Conservation (phyloP, 139 green algal species). For the Coccomyxa sp. region DNA sequence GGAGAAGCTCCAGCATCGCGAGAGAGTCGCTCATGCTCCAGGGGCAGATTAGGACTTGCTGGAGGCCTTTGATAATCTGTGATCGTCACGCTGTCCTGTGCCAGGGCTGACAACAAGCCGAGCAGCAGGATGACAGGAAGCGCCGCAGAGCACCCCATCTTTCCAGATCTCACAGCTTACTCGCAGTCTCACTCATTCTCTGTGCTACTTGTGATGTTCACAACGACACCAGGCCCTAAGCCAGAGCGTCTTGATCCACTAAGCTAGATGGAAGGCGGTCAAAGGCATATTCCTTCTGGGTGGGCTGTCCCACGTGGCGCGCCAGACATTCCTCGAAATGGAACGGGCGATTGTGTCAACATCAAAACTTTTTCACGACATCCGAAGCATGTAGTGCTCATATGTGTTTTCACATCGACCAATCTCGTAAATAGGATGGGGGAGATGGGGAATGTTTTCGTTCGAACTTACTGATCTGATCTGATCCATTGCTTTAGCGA, state of each 20-base stretch:
- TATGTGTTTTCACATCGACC: too few species aligned
- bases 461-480: too few species aligned
- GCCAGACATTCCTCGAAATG: too few species aligned
- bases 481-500: too few species aligned
- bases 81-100: neutral
- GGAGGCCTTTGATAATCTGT: constrained; percentile 1
- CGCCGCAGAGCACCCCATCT: neutral
- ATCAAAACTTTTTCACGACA: too few species aligned
- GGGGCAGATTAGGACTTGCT: neutral
- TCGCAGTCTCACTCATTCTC: neutral
- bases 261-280: too few species aligned
- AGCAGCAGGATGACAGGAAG: neutral
- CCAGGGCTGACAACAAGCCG: neutral
- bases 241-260: neutral
- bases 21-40: neutral
- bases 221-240: neutral
- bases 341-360: too few species aligned
- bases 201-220: neutral
- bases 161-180: neutral
- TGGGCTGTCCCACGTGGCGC: too few species aligned
- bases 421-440: too few species aligned
- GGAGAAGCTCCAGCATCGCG: neutral
- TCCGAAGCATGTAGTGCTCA: too few species aligned
- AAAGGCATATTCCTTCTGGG: too few species aligned
- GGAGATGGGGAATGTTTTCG: too few species aligned